Conservation (phyloP, 768 basidiomycete species). For the Artomyces pyxidatus region DNA sequence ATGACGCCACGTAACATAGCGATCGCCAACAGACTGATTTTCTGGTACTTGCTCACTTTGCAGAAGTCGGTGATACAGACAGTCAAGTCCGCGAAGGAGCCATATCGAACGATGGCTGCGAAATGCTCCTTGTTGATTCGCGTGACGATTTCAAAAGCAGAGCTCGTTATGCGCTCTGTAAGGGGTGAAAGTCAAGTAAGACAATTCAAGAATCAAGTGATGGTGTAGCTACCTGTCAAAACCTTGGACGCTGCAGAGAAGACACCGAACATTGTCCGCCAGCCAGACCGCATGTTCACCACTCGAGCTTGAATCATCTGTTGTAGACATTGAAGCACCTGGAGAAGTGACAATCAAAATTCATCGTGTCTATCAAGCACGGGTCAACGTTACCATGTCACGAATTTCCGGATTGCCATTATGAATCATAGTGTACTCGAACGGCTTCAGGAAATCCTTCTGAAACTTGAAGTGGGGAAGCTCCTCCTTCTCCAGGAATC, state of each 20-base stretch:
- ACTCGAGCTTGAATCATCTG: conserved; percentile 98
- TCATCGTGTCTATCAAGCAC: not conserved
- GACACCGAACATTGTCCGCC: conserved; percentile 99
- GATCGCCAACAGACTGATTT: conserved; percentile 92
- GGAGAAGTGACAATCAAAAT: not conserved
- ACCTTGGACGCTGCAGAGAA: conserved; percentile 96
- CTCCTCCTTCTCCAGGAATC: conserved; percentile 98
- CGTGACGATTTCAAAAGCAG: conserved; percentile 94
- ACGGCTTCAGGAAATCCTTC: conserved; percentile 97
- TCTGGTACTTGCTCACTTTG: conserved; percentile 99
- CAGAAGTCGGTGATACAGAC: conserved; percentile 99
- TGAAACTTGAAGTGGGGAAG: conserved; percentile 98
- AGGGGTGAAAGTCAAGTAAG: conserved; percentile 7
- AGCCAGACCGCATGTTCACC: conserved; percentile 93
- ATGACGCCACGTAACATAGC: conserved; percentile 94
- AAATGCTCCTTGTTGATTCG: conserved; percentile 89
- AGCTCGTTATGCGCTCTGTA: conserved; percentile 80
- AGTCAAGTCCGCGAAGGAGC: conserved; percentile 91
- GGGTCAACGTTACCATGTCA: conserved; percentile 67
- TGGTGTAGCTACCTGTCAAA: conserved; percentile 53
- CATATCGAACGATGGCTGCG: conserved; percentile 81
- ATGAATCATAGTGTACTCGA: conserved; percentile 96
- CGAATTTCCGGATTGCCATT: conserved; percentile 93
- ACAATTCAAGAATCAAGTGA: not conserved
- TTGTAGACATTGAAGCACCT: conserved; percentile 96